Evolutionary conservation across 768 basidiomycete genomes (phyloP).

Genomic region (Boletus rufocinnamomeus): DNA sequence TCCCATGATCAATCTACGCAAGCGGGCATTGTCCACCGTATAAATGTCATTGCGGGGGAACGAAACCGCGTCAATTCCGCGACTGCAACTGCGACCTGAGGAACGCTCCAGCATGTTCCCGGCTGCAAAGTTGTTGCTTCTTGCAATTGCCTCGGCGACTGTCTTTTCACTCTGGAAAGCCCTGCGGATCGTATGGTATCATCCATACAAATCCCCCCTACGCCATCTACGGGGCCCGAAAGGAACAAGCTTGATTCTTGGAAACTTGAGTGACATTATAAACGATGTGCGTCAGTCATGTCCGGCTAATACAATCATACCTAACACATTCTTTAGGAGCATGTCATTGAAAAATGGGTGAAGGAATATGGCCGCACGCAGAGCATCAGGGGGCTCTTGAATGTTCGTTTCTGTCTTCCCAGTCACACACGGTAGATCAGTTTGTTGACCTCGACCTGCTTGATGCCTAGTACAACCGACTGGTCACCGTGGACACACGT

Average conservation of each 20-base stretch:
- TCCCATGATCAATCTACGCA: neutral
- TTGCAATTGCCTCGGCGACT: constrained; percentile 14
- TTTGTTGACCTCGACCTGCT: neutral
- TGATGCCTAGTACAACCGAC: constrained; percentile 33
- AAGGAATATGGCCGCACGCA: constrained; percentile 49
- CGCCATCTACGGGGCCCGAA: constrained; percentile 54
- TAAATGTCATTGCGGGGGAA: neutral
- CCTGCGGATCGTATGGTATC: constrained; percentile 30
- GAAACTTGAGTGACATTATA: constrained; percentile 48
- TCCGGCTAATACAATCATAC: neutral
- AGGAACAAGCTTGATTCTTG: constrained; percentile 46
- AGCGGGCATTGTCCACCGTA: neutral
- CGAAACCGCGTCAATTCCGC: too few species aligned
- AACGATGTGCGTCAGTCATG: constrained; percentile 37
- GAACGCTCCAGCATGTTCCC: neutral
- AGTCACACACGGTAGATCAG: neutral
- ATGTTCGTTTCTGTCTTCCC: constrained; percentile 35
- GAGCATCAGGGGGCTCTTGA: constrained; percentile 45
- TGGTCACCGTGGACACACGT: constrained; percentile 61
- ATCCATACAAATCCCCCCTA: constrained; percentile 43
- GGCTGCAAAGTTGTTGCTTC: constrained; percentile 1
- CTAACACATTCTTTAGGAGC: constrained; percentile 21
- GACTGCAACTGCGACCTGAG: neutral
- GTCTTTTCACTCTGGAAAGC: constrained; percentile 38
- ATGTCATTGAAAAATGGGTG: constrained; percentile 47